Evolutionary conservation across 768 basidiomycete genomes (phyloP).

Genomic region (Auricularia sp.): DNA sequence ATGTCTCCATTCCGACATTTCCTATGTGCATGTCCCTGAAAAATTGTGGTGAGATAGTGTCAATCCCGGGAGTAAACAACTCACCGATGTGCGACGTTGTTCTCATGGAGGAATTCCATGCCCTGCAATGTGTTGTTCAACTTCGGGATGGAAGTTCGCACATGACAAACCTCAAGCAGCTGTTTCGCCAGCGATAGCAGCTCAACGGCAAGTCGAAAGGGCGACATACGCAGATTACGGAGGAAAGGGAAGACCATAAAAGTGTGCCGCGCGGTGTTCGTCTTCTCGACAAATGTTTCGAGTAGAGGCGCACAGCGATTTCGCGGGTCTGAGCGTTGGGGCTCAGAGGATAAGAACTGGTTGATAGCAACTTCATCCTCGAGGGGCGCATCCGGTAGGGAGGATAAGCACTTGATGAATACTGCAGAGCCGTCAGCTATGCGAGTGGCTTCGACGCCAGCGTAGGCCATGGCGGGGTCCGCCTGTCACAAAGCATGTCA

Average conservation of each 20-base stretch:
- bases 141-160: background rate
- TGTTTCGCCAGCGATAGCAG: background rate
- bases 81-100: background rate
- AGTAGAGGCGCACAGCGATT: background rate
- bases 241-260: constrained; percentile 1
- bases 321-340: background rate
- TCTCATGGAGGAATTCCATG: background rate
- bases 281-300: background rate
- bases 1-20: background rate
- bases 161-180: background rate
- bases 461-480: background rate
- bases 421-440: background rate
- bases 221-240: background rate
- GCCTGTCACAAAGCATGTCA: background rate
- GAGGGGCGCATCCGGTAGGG: background rate
- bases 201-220: background rate
- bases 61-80: background rate
- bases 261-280: background rate
- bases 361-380: background rate
- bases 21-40: background rate
- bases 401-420: background rate
- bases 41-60: background rate
- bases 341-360: background rate
- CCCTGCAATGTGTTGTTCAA: background rate
- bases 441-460: background rate